phyloP scores from a whole-genome alignment of 192 early-diverging fungal genomes.

The Mortierella claussenii region DNA sequence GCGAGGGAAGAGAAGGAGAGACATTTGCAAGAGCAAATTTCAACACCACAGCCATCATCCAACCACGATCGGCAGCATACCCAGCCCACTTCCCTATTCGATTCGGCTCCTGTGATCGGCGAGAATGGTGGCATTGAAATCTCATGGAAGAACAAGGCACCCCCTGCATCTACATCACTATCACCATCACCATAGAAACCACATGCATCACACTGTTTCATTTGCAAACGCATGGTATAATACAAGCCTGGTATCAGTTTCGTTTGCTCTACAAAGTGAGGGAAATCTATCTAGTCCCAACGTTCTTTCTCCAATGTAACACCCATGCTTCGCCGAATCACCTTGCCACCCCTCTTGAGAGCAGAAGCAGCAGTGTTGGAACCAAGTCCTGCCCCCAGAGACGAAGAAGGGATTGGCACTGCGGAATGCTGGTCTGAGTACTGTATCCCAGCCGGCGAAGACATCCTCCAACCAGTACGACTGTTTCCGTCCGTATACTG shows the following conservation, averaged over 20 bases:
- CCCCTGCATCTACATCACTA: neutral
- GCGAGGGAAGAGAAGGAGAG: slow-evolving; percentile 46
- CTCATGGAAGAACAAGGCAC: slow-evolving; percentile 33
- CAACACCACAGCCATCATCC: slow-evolving; percentile 1
- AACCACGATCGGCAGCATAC: neutral
- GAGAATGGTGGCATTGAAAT: slow-evolving; percentile 50
- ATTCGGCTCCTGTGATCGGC: slow-evolving; percentile 8
- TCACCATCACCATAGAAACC: no score
- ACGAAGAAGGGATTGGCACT: neutral
- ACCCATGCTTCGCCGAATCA: slow-evolving; percentile 30
- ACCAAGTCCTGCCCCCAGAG: neutral
- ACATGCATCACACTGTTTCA: no score
- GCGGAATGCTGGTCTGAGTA: neutral
- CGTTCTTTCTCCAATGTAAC: slow-evolving; percentile 24
- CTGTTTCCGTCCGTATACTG: neutral
- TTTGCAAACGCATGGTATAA: no score
- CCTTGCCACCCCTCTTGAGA: slow-evolving; percentile 28
- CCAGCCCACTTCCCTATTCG: no score
- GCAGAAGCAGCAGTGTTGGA: neutral
- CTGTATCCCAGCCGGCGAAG: neutral
- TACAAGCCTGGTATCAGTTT: no score
- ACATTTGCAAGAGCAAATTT: slow-evolving; percentile 7
- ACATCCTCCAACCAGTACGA: slow-evolving; percentile 13
- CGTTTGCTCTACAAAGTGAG: neutral
- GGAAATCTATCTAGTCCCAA: slow-evolving; percentile 8